Base-by-base conservation (phyloP, 345 rosid species). In the Boechera stricta region DNA sequence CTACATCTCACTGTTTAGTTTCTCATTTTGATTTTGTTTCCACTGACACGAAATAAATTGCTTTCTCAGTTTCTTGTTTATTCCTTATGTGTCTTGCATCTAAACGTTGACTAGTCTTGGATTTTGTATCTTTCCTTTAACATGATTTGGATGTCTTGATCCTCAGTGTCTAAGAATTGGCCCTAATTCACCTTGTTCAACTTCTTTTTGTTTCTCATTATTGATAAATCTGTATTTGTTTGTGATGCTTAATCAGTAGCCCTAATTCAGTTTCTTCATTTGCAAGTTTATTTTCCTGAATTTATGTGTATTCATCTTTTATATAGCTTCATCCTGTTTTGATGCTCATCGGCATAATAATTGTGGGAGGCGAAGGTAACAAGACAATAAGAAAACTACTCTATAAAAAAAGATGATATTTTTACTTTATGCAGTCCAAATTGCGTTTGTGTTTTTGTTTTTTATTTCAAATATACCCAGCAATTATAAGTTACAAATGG, bases 341-440 rank as follows among this genome's bases (percentile, higher is more conserved):
- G 76, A 90, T 92, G 93, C 83, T 94, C 26, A 86, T 90, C 13
- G 93, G 98, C 71, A 61, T 94, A 13, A 72, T 94, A 44, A 85
- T 94, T 75, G 73, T 94, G 12, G 97, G 96, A 72, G 97, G 98
- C 1, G 87, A 94, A 94, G 97, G 98, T 94, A 93, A 81, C 29
- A 52, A 36, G 26, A 66, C 48, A n/a, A 51, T 67, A 15, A 33
- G 21, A 18, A 35, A 36, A 51, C 10, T 61, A 2, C 11, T 16
- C 16, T 45, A 36, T 9, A 9, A 36, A 36, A 36, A 35, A 36
- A 36, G 10, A 36, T 7, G 10, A 6, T 28, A 31, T 13, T 7
- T 15, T 13, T 28, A 49, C 33, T 64, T 32, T 32, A 59, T 35
- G 55, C 16, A 42, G 56, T 13, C 73, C 51, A 29, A 77, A 42